Conservation (phyloP, 805 yeast genomes). For the Saccharomycopsis sp. region DNA sequence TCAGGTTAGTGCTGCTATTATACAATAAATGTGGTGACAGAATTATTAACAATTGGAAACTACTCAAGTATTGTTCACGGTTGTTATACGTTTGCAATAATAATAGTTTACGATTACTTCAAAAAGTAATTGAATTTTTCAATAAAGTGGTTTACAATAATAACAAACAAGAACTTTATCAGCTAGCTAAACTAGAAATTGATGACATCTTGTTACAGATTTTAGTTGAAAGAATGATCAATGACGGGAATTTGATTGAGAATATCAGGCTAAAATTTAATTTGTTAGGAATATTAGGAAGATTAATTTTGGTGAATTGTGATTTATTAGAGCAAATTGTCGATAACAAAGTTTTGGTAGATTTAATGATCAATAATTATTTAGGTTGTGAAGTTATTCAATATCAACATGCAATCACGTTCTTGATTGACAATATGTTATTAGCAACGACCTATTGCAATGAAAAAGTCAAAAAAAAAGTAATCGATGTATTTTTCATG, state of each 20-base stretch:
- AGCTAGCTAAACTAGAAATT: neutral
- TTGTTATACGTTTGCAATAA: neutral
- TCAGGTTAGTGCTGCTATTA: no score
- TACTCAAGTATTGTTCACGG: neutral
- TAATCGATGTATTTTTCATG: no score
- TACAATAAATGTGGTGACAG: no score
- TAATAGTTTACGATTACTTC: neutral
- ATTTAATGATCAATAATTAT: conserved; percentile 2
- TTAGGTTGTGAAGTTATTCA: no score
- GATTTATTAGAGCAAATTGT: conserved; percentile 1
- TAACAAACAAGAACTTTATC: neutral
- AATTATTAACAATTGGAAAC: neutral
- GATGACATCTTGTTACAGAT: neutral
- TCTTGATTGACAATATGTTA: no score
- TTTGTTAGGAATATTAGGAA: conserved; percentile 5
- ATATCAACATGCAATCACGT: no score
- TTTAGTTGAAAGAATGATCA: neutral
- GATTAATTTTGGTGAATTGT: neutral
- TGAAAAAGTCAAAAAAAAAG: no score
- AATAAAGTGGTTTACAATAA: neutral
- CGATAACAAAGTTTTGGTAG: conserved; percentile 4
- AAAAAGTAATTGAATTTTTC: neutral
- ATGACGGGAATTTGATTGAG: neutral
- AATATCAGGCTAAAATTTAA: conserved; percentile 5
- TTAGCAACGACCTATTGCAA: no score